Percentiles rank a stretch among this genome's conserved stretches.
These are phyloP conservation scores for Alternaria rosae DNA, from an alignment of 2,329 filamentous ascomycete genomes.

Conservation along the genomic window DNA sequence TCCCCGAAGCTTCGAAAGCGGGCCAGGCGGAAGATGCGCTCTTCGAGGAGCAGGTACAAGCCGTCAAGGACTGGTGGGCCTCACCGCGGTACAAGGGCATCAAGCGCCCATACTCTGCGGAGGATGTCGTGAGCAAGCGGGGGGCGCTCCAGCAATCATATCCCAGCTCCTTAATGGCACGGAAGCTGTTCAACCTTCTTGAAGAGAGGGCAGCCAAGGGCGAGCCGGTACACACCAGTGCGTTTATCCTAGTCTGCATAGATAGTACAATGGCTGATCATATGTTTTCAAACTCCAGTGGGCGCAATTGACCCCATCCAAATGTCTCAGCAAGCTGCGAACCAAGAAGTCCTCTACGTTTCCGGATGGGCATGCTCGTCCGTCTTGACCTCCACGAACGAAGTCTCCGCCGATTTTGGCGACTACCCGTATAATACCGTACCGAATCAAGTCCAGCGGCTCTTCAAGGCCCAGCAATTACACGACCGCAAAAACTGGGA, in stretches of 20 bases:
- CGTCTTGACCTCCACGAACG: conserved; percentile 90
- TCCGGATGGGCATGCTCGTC: conserved; percentile 98
- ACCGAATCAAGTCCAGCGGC: conserved; percentile 93
- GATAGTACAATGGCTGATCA: conserved; percentile 40
- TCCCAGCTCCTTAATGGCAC: conserved; percentile 91
- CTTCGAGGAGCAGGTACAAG: conserved; percentile 81
- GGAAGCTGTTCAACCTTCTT: conserved; percentile 91
- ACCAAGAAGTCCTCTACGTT: conserved; percentile 95
- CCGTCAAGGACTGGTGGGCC: conserved; percentile 91
- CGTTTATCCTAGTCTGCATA: conserved; percentile 45
- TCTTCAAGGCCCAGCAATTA: conserved; percentile 96
- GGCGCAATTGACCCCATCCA: conserved; percentile 98
- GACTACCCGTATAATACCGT: conserved; percentile 99
- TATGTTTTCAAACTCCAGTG: conserved; percentile 63
- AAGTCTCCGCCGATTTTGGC: conserved; percentile 96
- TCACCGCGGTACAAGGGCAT: conserved; percentile 86
- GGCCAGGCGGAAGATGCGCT: conserved; percentile 84
- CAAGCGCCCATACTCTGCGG: conserved; percentile 87
- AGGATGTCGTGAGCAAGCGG: conserved; percentile 91
- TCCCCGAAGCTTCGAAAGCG: conserved; percentile 78
- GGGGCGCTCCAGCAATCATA: conserved; percentile 87
- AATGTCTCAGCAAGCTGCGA: conserved; percentile 97
- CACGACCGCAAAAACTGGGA: conserved; percentile 98
- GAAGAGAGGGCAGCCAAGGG: conserved; percentile 78
- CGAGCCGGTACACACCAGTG: conserved; percentile 92